Evolutionary conservation across 805 yeast species (phyloP), one percentile per base, ranked within the genome.

Genomic region (Kodamaea neixiangensis): DNA sequence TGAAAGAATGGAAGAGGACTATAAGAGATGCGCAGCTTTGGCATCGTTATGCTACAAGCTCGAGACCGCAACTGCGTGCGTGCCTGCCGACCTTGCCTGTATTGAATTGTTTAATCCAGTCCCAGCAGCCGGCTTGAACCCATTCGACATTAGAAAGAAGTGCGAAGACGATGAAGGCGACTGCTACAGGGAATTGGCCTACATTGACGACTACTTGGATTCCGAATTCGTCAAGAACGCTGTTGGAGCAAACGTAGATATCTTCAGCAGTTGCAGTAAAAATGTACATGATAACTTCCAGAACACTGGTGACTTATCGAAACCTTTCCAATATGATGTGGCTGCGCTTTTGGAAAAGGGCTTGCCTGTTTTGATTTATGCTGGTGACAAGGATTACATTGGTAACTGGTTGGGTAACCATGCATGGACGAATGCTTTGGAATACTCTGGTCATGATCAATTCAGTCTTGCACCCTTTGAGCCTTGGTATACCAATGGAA

Each of bases 321-420:
- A 75, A 59, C 89, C 89, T n/a, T 82, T 75, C 78, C 94, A 89
- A 65, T 80, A 77, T 59, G 83, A 81, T 47, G 84, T 73, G 20
- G 67, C 73, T 18, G 70, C 70, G 58, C 53, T 78, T 53, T 43
- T 74, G 51, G 77, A 74, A 49, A 54, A 62, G 17, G 69, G 59
- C 25, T 48, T 74, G 43, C 78, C 78, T 2, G 78, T 74, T 5
- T 67, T 74, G 51, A 52, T 73, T 13, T 74, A 73, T 50, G 76
- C 78, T 29, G 79, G 79, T 51, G 79, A 73, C 57, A 73, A 73
- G 59, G 79, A 74, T 55, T 72, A 62, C 53, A 73, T 72, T 51
- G 73, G 79, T 58, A 74, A 74, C 60, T 74, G 79, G 79, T 56
- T 74, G 48, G 79, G 78, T 42, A 66, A 73, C 58, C 61, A 69